A percentile compares a stretch with the other conserved stretches of the same genome.
Conservation (phyloP, 2,329 filamentous ascomycete genomes). For the Scedosporium apiospermum region DNA sequence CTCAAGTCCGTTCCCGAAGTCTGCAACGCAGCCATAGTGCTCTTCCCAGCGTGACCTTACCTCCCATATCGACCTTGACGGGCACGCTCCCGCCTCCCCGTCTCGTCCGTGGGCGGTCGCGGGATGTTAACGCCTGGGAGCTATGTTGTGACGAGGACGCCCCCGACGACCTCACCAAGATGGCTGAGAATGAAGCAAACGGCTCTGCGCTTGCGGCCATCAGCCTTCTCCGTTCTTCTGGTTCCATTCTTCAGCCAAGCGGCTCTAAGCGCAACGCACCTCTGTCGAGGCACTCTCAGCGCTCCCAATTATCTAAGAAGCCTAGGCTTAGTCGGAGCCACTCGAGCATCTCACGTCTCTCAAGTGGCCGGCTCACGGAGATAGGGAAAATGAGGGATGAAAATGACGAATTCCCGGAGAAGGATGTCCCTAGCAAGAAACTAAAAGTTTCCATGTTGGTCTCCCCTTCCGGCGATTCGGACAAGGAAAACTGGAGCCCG, state of each 20-base stretch:
- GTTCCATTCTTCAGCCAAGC: slow-evolving; percentile 42
- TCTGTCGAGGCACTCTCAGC: slow-evolving; percentile 14
- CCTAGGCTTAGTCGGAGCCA: slow-evolving; percentile 49
- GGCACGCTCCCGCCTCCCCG: slow-evolving; percentile 40
- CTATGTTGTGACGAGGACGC: slow-evolving; percentile 76
- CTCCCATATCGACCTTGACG: slow-evolving; percentile 44
- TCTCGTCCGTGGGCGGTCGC: slow-evolving; percentile 62
- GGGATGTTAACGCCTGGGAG: slow-evolving; percentile 84
- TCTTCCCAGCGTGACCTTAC: slow-evolving; percentile 46
- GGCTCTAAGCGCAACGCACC: slow-evolving; percentile 55
- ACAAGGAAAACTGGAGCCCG: slow-evolving; percentile 86
- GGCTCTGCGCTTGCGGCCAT: slow-evolving; percentile 77
- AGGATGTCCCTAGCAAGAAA: slow-evolving; percentile 16
- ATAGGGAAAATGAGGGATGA: slow-evolving; percentile 15
- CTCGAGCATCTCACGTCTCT: slow-evolving; percentile 54
- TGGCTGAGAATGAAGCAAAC: slow-evolving; percentile 69
- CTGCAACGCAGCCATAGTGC: slow-evolving; percentile 66
- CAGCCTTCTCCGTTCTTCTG: slow-evolving; percentile 66
- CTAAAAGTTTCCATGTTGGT: slow-evolving; percentile 30
- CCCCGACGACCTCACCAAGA: slow-evolving; percentile 69
- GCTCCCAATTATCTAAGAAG: slow-evolving; percentile 40
- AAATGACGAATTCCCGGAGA: slow-evolving; percentile 9
- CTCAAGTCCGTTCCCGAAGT: slow-evolving; percentile 37
- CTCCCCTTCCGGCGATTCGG: slow-evolving; percentile 52
- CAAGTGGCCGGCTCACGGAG: slow-evolving; percentile 26